Conservation (phyloP, 2,329 filamentous ascomycete genomes). For the Sporothrix mexicana region DNA sequence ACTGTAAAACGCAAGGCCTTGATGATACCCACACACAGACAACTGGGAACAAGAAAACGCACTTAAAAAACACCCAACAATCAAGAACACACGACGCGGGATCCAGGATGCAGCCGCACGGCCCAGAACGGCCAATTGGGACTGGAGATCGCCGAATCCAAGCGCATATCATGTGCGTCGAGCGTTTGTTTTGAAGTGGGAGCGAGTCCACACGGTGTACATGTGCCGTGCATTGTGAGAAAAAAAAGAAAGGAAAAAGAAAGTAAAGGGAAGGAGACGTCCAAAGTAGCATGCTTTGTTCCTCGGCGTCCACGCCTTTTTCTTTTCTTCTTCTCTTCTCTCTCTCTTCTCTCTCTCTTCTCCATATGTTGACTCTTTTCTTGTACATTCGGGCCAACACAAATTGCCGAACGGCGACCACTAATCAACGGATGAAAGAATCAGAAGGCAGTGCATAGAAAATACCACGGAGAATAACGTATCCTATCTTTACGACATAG, state of each 20-base stretch:
- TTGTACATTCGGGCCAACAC: slow-evolving; percentile 7
- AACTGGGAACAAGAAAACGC: too few species aligned
- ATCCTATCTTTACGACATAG: too few species aligned
- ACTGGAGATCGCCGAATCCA: slow-evolving; percentile 16
- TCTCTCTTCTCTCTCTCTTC: too few species aligned
- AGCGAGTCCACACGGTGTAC: background rate
- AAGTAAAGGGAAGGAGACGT: too few species aligned
- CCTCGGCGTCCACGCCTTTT: background rate
- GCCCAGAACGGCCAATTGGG: slow-evolving; percentile 19
- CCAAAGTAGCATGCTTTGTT: too few species aligned
- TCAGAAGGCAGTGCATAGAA: too few species aligned
- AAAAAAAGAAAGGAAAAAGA: too few species aligned
- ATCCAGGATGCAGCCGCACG: slow-evolving; percentile 17
- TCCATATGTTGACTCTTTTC: background rate
- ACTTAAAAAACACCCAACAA: too few species aligned
- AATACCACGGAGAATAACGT: background rate
- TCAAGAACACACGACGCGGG: slow-evolving; percentile 9
- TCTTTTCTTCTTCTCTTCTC: background rate
- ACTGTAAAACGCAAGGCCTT: background rate
- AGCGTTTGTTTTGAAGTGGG: background rate
- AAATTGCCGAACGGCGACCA: slow-evolving; percentile 5
- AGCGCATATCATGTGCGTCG: background rate
- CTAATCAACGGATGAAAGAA: background rate
- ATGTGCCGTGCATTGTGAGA: too few species aligned
- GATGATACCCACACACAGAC: background rate